Evolutionary conservation across 2,329 filamentous ascomycete species (phyloP).

Genomic region (Pseudocercospora musae): DNA sequence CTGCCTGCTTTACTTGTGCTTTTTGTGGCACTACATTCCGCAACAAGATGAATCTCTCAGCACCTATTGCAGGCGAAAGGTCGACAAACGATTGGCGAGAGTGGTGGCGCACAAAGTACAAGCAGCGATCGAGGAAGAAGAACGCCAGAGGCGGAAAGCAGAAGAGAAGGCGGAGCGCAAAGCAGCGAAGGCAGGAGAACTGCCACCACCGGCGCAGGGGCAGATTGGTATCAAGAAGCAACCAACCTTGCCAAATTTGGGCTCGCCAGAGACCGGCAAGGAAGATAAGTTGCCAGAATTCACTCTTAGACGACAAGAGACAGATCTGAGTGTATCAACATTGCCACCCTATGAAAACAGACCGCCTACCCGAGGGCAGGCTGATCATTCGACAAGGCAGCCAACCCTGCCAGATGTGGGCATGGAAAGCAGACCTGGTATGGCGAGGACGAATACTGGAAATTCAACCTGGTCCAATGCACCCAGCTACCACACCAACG

Average conservation of each 20-base stretch:
- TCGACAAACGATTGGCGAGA: constrained; percentile 77
- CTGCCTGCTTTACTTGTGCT: constrained; percentile 76
- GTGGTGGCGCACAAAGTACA: constrained; percentile 87
- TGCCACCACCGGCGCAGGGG: constrained; percentile 13
- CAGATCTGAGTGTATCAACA: constrained; percentile 37
- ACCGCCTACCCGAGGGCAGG: constrained; percentile 51
- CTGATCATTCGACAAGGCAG: constrained; percentile 31
- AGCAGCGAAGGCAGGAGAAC: constrained; percentile 30
- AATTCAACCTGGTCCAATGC: constrained; percentile 50
- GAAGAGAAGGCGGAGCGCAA: constrained; percentile 53
- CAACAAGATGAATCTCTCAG: constrained; percentile 73
- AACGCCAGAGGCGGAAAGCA: constrained; percentile 53
- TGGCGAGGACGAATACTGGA: constrained; percentile 49
- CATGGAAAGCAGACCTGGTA: constrained; percentile 34
- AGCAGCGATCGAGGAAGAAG: constrained; percentile 79
- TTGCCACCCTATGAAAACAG: constrained; percentile 50
- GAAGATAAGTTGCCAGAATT: constrained; percentile 43
- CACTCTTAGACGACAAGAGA: constrained; percentile 35
- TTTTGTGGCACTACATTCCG: constrained; percentile 90
- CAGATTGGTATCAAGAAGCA: constrained; percentile 40
- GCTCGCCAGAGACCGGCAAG: constrained; percentile 54
- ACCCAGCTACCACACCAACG: constrained; percentile 61
- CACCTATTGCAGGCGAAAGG: constrained; percentile 86
- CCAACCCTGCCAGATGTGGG: constrained; percentile 44
- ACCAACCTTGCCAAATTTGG: constrained; percentile 66